These are phyloP conservation scores for Microdochium nivale DNA, from an alignment of 2,329 filamentous ascomycete species.

Conservation along the genomic window DNA sequence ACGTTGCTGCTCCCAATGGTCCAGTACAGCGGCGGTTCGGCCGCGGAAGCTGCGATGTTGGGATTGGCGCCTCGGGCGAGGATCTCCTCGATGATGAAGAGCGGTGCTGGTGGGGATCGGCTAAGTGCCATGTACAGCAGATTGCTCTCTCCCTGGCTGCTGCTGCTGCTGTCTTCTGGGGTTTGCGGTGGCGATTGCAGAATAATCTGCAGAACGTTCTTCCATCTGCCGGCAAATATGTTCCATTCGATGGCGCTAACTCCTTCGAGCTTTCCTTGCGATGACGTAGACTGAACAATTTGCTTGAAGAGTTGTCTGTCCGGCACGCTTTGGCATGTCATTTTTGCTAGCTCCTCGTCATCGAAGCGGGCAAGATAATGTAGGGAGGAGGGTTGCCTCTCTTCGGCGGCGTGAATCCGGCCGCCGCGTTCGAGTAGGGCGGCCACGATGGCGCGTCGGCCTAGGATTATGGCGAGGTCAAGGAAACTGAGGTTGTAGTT, in stretches of 20 bases:
- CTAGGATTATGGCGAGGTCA: neutral
- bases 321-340: neutral
- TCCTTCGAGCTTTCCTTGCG: neutral
- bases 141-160: neutral
- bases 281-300: neutral
- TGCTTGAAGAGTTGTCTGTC: neutral
- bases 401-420: neutral
- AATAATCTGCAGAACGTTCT: neutral
- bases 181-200: neutral
- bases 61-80: neutral
- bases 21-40: neutral
- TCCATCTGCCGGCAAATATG: neutral
- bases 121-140: neutral
- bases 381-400: neutral
- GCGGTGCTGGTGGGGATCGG: neutral
- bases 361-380: neutral
- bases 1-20: neutral
- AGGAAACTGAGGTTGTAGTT: neutral
- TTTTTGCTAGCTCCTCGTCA: neutral
- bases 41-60: neutral
- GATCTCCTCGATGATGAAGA: neutral
- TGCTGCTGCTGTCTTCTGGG: neutral
- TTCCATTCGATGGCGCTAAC: neutral
- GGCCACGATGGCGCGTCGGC: neutral
- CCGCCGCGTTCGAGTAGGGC: neutral